These are phyloP conservation scores for Candida qinlingensis DNA, from an alignment of 805 yeast species.

Conservation along the genomic window DNA sequence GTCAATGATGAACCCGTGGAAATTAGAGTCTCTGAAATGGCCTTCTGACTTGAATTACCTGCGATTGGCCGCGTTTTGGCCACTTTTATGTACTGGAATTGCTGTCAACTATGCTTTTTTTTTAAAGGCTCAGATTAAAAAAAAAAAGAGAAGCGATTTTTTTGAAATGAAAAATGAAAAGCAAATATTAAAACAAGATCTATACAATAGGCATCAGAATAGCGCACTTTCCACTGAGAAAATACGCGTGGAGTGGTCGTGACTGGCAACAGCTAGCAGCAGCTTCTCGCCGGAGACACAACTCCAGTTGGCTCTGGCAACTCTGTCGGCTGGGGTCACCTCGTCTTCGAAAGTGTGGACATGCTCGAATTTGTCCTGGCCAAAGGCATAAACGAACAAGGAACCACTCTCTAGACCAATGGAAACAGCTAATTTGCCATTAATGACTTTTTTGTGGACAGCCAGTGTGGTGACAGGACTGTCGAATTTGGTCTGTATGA, in stretches of 20 bases:
- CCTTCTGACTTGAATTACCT: too few relatives aligned
- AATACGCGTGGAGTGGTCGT: conserved; percentile 52
- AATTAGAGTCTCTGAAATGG: too few relatives aligned
- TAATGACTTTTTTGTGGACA: conserved; percentile 29
- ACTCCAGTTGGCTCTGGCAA: conserved; percentile 60
- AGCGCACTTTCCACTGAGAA: conserved; percentile 23
- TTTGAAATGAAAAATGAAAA: too few relatives aligned
- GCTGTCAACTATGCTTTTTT: too few relatives aligned
- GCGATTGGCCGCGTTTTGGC: too few relatives aligned
- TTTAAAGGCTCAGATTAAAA: too few relatives aligned
- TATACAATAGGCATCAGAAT: background rate
- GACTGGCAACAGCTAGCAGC: conserved; percentile 56
- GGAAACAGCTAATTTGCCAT: conserved; percentile 38
- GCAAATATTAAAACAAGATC: too few relatives aligned
- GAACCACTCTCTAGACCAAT: conserved; percentile 72
- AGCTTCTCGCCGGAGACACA: conserved; percentile 20
- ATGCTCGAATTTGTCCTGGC: conserved; percentile 24
- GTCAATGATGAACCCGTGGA: too few relatives aligned
- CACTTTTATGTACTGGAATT: too few relatives aligned
- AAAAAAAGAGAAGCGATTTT: too few relatives aligned
- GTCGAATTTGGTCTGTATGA: conserved; percentile 38
- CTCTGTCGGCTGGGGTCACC: conserved; percentile 55
- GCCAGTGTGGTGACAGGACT: conserved; percentile 68
- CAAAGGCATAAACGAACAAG: conserved; percentile 39
- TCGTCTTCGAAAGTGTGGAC: conserved; percentile 30